Evolutionary conservation across 169 alveolate species (phyloP), one percentile per base, ranked within the genome.

Genomic region (Cryptosporidium meleagridis): DNA sequence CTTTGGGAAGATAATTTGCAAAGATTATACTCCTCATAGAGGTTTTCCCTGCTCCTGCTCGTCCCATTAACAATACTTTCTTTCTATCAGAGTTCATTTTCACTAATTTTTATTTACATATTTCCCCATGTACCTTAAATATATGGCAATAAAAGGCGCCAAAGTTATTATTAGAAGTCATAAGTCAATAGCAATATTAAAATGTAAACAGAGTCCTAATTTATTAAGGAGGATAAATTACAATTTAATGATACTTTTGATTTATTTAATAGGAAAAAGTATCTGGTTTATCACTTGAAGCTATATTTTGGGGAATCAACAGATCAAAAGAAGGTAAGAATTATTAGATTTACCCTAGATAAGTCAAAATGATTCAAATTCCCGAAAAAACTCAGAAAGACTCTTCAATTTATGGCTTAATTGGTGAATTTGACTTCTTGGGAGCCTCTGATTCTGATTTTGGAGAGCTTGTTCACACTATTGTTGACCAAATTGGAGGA

Each of bases 1-100:
- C 97, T 85, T 93, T 95, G 0, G 97, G 97, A 1, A 96, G 95
- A 69, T 96, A 96, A 92, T 97, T 97, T n/a, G 99, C 99, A 85
- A 97, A 97, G 84, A 97, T 97, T 87, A 97, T 97, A 44, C 98
- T 95, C 48, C 98, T 93, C 98, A 97, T 97, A 23, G 98, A 96
- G 16, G 98, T 96, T 91, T 97, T 96, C 29, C 99, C 99, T 10
- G 98, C 97, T 31, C 97, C 95, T 45, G 95, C 95, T 53, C 97
- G 92, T 18, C 98, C 98, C 99, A 97, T 96, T 41, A 96, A 94
- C 31, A 97, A 91, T 39, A 97, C 97, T 93, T 97, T 94, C 70
- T 92, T 86, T 31, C 89, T 80, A 29, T 80, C 80, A 3, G 80
- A 75, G 37, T 41, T 73, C 93, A 69, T 89, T 86, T 86, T 73